Evolutionary conservation across 1,284 basidiomycete species (phyloP).

Genomic region (Trametes sp.): DNA sequence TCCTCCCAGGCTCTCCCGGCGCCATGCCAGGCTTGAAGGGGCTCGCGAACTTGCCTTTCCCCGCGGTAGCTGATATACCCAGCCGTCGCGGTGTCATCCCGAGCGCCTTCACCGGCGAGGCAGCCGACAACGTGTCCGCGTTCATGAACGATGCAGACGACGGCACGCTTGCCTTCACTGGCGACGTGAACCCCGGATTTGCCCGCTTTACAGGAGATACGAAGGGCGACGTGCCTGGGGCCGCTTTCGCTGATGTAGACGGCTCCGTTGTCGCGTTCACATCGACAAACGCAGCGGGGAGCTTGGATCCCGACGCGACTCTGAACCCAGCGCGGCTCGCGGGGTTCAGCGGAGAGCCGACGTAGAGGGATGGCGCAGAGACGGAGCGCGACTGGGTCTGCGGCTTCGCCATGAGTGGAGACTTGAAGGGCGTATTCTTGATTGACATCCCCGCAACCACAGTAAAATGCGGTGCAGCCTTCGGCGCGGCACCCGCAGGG

Average conservation of each 20-base stretch:
- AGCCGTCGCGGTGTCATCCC: constrained; percentile 45
- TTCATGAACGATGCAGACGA: constrained; percentile 43
- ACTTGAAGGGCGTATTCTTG: constrained; percentile 60
- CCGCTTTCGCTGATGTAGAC: constrained; percentile 37
- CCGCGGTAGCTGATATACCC: constrained; percentile 16
- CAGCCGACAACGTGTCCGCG: constrained; percentile 32
- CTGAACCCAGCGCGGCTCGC: constrained; percentile 18
- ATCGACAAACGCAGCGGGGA: constrained; percentile 26
- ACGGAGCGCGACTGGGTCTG: constrained; percentile 23
- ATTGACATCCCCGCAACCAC: constrained; percentile 31
- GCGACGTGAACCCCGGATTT: neutral
- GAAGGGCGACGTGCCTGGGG: constrained; percentile 32
- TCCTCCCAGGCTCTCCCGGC: constrained; percentile 59
- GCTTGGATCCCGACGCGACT: constrained; percentile 18
- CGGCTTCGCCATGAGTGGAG: constrained; percentile 50
- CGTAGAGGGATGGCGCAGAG: constrained; percentile 17
- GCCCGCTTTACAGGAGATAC: constrained; percentile 33
- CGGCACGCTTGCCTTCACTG: constrained; percentile 28
- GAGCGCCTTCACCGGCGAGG: constrained; percentile 43
- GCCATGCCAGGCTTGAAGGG: constrained; percentile 72
- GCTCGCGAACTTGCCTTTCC: constrained; percentile 61
- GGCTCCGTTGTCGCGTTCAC: constrained; percentile 25
- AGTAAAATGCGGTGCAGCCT: constrained; percentile 26
- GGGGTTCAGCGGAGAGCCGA: constrained; percentile 45
- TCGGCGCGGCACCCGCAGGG: constrained; percentile 32